phyloP scores from a whole-genome alignment of 1,284 basidiomycete genomes.

The Pisolithus thermaeus region DNA sequence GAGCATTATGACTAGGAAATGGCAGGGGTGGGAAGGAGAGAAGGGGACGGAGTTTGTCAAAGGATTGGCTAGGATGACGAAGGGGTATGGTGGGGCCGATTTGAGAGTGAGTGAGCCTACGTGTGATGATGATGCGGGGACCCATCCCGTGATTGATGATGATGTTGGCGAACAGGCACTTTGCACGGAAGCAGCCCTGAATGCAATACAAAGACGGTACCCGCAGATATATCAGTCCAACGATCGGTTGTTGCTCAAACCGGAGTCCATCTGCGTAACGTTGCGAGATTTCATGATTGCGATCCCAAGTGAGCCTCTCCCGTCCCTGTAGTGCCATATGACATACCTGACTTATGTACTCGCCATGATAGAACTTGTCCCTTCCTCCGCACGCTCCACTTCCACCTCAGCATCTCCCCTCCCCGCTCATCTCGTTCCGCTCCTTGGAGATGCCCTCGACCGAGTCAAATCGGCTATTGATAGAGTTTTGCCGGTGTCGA shows the following conservation, averaged over 20 bases:
- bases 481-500: conserved; percentile 58
- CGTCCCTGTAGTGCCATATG: background rate
- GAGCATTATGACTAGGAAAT: conserved; percentile 86
- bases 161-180: conserved; percentile 55
- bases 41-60: conserved; percentile 52
- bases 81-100: conserved; percentile 98
- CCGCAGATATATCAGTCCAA: conserved; percentile 96
- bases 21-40: conserved; percentile 79
- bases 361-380: conserved; percentile 67
- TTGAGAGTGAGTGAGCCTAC: conserved; percentile 57
- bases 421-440: conserved; percentile 79
- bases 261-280: conserved; percentile 81
- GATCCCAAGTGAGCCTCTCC: conserved; percentile 72
- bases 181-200: conserved; percentile 94
- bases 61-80: conserved; percentile 85
- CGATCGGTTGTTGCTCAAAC: conserved; percentile 82
- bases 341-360: conserved; percentile 5
- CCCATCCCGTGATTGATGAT: background rate
- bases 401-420: conserved; percentile 82
- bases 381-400: conserved; percentile 90
- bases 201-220: conserved; percentile 93
- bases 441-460: conserved; percentile 69
- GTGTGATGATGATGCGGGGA: background rate
- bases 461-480: conserved; percentile 66
- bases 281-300: conserved; percentile 97